Percentiles rank a stretch among this genome's conserved stretches.
These are phyloP conservation scores for Candida ulmi DNA, from an alignment of 805 yeast genomes.

Conservation along the genomic window DNA sequence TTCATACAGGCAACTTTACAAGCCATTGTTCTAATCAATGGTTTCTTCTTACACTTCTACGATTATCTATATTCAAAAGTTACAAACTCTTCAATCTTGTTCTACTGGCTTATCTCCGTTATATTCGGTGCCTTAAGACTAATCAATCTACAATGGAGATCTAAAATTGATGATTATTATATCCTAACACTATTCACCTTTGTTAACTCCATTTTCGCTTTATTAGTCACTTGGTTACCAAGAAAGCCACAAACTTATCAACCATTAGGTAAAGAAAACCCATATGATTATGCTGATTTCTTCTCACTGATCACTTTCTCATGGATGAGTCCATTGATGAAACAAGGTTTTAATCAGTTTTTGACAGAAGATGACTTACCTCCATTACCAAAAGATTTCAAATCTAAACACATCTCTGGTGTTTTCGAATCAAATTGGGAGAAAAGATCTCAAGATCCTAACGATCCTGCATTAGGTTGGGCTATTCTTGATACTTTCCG, in stretches of 20 bases:
- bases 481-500: constrained; percentile 73
- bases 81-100: constrained; percentile 61
- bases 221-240: constrained; percentile 34
- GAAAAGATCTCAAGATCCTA: constrained; percentile 43
- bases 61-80: constrained; percentile 65
- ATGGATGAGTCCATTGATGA: constrained; percentile 92
- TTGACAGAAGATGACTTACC: constrained; percentile 69
- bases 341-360: constrained; percentile 59
- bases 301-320: constrained; percentile 75
- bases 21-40: constrained; percentile 42
- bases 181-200: constrained; percentile 28
- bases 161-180: constrained; percentile 20
- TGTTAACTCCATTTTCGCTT: constrained; percentile 25
- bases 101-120: constrained; percentile 66
- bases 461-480: constrained; percentile 45
- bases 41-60: constrained; percentile 53
- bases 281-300: constrained; percentile 47
- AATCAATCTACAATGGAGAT: constrained; percentile 32
- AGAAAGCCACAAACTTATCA: constrained; percentile 35
- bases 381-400: constrained; percentile 63
- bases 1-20: constrained; percentile 33
- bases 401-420: constrained; percentile 45
- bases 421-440: constrained; percentile 59
- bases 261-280: constrained; percentile 27
- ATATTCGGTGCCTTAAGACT: constrained; percentile 43